Conservation (phyloP, 2,329 filamentous ascomycete genomes). For the Chrysoporthe cubensis region DNA sequence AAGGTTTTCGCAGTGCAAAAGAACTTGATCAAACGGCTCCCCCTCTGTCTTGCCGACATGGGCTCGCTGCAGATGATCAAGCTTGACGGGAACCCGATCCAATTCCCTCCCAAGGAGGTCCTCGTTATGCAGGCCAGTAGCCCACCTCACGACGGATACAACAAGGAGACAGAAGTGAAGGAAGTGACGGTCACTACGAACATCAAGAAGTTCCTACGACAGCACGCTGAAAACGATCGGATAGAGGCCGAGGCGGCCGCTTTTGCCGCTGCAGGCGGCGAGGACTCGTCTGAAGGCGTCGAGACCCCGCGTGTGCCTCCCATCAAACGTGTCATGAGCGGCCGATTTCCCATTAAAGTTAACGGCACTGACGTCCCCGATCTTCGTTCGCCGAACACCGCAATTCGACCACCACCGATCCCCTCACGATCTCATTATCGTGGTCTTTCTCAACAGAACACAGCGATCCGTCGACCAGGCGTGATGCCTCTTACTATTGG, state of each 20-base stretch:
- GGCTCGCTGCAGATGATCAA: conserved; percentile 86
- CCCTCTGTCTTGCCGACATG: conserved; percentile 86
- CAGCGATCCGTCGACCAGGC: conserved; percentile 67
- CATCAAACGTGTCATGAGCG: conserved; percentile 64
- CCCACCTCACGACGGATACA: conserved; percentile 57
- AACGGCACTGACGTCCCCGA: conserved; percentile 73
- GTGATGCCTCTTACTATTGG: conserved; percentile 73
- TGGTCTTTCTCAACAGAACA: conserved; percentile 70
- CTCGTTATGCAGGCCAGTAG: conserved; percentile 62
- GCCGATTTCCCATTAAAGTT: conserved; percentile 69
- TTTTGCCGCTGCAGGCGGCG: conserved; percentile 44
- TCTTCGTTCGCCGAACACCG: conserved; percentile 67
- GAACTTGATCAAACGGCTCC: conserved; percentile 84
- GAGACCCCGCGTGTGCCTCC: conserved; percentile 76
- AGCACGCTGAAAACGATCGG: conserved; percentile 55
- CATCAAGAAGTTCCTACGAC: conserved; percentile 64
- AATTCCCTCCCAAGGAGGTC: conserved; percentile 75
- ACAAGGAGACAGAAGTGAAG: conserved; percentile 67
- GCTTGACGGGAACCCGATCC: conserved; percentile 84
- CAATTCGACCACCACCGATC: conserved; percentile 71
- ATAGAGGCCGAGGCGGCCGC: conserved; percentile 54
- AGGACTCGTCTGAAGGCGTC: conserved; percentile 72
- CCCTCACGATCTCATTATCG: conserved; percentile 82
- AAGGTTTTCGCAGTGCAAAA: conserved; percentile 88
- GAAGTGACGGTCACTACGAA: conserved; percentile 63